Base-by-base conservation (phyloP, 805 yeast species). In the Clavispora vitiphila region DNA sequence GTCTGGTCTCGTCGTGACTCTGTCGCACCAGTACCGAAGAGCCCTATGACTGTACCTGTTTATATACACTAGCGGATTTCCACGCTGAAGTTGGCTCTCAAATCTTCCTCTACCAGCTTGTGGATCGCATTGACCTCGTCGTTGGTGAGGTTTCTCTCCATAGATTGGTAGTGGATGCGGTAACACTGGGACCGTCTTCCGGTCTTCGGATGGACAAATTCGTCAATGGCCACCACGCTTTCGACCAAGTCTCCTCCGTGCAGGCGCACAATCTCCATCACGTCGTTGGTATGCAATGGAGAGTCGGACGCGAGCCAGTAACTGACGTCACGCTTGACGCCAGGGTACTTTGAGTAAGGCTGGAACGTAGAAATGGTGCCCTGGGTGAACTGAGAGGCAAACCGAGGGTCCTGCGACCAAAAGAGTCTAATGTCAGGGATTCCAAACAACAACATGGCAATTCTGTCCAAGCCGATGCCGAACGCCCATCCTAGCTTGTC, bases 381-480 rank as follows among this genome's bases (percentile, higher is more conserved):
- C 39, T 74, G 69, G 24, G 60, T 47, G 61, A 93, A 93, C 65
- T 93, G 99, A 2, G 63, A 61, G 22, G 71, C 63, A 58, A 93
- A 93, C 42, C 96, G 70, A 40, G 78, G 78, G 62, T 93, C 96
- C 29, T 64, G 54, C 1, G 96, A 76, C 99, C 99, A 93, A 62
- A 93, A 87, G 36, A 91, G 67, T 48, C 99, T 74, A 48, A 93
- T 93, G 60, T 93, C 99, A 2, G 98, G 98, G 35, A 93, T 83
- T 18, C 95, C 96, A 65, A 90, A 93, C 39, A 93, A 69, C 15
- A 93, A 68, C 99, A 93, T 93, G 27, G 99, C 98, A 44, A 91
- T 79, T 56, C 99, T 75, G 61, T 93, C 99, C 38, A 93, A 71
- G 0, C 99, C 99, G 39, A 93, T 73, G 15, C 99, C 99, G 67